phyloP scores from a whole-genome alignment of 306 rosid species.

The Cucumis sativus region Cucumber_9930_V3 NC_026655.2:23667501-23668000 shows the following conservation, averaged over 20 bases:
- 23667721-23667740: slow-evolving; percentile 19
- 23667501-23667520: slow-evolving; percentile 14
- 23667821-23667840: slow-evolving; percentile 15
- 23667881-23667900: slow-evolving; percentile 33
- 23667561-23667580: neutral
- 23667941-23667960: slow-evolving; percentile 62
- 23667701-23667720: slow-evolving; percentile 11
- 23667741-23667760: slow-evolving; percentile 18
- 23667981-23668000: slow-evolving; percentile 8
- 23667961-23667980: slow-evolving; percentile 34
- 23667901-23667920: slow-evolving; percentile 45
- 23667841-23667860: slow-evolving; percentile 28
- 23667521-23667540: slow-evolving; percentile 15
- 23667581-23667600: neutral
- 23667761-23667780: slow-evolving; percentile 17
- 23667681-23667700: slow-evolving; percentile 10
- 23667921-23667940: slow-evolving; percentile 72
- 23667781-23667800: slow-evolving; percentile 11
- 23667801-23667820: slow-evolving; percentile 19
- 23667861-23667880: slow-evolving; percentile 74
- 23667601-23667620: slow-evolving; percentile 5
- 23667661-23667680: slow-evolving; percentile 8
- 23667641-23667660: slow-evolving; percentile 12
- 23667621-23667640: neutral
- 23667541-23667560: slow-evolving; percentile 12